Evolutionary conservation across 495 filamentous ascomycete genomes (phyloP), one percentile per base, ranked within the genome.

Genomic region (Podospora didyma): DNA sequence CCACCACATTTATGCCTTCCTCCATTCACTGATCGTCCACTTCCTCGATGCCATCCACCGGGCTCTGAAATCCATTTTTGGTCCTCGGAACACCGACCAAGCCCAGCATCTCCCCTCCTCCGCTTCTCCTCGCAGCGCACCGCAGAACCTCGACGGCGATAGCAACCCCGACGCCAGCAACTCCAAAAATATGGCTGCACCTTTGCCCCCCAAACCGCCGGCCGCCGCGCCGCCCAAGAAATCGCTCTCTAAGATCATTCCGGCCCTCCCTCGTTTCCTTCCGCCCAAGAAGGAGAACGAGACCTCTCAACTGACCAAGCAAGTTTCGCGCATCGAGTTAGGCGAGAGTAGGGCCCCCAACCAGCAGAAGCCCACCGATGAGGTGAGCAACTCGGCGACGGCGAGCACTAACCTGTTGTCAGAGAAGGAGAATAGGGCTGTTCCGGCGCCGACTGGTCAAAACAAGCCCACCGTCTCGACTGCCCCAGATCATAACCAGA

Each of bases 21-120:
- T 71, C 49, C 65, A 61, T 54, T 62, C 62, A 31, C 46, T 67
- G 49, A 55, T 67, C 34, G 45, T 60, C 37, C 57, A 68, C 17
- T 42, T 68, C 42, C 48, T 61, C 42, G 56, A 57, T 47, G 44
- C 51, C 22, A 34, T 69, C 21, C 62, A 60, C 11, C 60, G 49
- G 37, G 51, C 35, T n/a, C 23, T 68, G 34, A 53, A 41, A 3
- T 24, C 53, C 23, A 57, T 71, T 28, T 46, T 54, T n/a, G 17
- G 2, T 35, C 14, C 45, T 20, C 21, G 49, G 19, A 45, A 39
- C 46, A 26, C 48, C 41, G 49, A 54, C 31, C 28, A n/a, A 20
- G 35, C 50, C 17, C 52, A 56, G 37, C 44, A 37, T 28, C 58
- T 60, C 37, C 59, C 51, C 1, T 47, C 44, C 14, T 46, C 49